phyloP scores from a whole-genome alignment of 2,329 filamentous ascomycete species.

The Cryphonectria carpinicola region DNA sequence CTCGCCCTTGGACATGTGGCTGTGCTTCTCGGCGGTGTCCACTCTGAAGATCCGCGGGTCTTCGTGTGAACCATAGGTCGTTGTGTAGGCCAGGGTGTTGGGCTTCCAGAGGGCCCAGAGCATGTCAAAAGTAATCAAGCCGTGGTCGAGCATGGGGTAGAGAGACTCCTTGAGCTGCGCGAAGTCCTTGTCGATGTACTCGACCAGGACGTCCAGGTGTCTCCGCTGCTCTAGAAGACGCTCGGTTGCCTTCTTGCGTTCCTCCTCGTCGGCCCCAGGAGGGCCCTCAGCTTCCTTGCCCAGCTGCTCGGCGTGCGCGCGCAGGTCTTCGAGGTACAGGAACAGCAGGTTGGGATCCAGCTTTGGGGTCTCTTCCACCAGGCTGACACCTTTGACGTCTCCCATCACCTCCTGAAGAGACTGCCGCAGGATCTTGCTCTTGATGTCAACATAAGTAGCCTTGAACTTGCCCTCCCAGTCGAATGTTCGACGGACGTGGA shows the following conservation, averaged over 20 bases:
- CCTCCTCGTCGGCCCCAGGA: constrained; percentile 53
- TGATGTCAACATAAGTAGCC: constrained; percentile 77
- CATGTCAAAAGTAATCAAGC: constrained; percentile 86
- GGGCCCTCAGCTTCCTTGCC: constrained; percentile 55
- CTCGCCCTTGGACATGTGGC: constrained; percentile 69
- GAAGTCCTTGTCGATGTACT: constrained; percentile 67
- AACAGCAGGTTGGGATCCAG: constrained; percentile 74
- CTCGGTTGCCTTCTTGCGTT: constrained; percentile 64
- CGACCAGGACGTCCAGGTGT: constrained; percentile 65
- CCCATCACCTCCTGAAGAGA: constrained; percentile 73
- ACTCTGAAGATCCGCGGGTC: constrained; percentile 84
- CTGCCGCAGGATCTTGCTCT: constrained; percentile 77
- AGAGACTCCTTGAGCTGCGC: constrained; percentile 75
- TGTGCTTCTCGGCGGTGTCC: constrained; percentile 73
- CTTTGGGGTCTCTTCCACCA: constrained; percentile 79
- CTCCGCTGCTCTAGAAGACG: constrained; percentile 60
- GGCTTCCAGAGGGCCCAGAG: constrained; percentile 91
- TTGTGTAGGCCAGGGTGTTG: constrained; percentile 76
- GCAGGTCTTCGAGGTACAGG: constrained; percentile 77
- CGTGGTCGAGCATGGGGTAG: constrained; percentile 78
- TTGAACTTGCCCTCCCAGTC: constrained; percentile 83
- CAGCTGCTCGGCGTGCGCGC: constrained; percentile 64
- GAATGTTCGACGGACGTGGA: constrained; percentile 81
- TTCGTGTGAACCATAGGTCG: constrained; percentile 75
- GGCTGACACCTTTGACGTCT: constrained; percentile 74